phyloP scores from a whole-genome alignment of 768 basidiomycete species.

The Phylloporus sp. region DNA sequence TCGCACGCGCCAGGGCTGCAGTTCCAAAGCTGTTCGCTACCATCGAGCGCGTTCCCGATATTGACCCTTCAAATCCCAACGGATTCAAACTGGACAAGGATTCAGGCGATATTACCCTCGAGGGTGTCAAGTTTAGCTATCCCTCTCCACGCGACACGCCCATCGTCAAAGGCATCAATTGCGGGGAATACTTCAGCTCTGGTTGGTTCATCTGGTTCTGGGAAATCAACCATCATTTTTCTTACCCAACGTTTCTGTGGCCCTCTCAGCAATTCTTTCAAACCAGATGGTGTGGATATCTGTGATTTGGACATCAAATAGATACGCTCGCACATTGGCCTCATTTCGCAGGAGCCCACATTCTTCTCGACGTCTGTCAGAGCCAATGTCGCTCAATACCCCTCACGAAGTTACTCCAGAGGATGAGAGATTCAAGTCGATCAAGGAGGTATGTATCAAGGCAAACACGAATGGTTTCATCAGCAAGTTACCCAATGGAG shows the following conservation, averaged over 20 bases:
- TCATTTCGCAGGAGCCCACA: too few species aligned
- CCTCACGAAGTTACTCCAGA: too few species aligned
- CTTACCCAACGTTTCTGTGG: constrained; percentile 90
- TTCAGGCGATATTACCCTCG: constrained; percentile 66
- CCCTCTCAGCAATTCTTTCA: constrained; percentile 60
- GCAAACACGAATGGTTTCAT: constrained; percentile 91
- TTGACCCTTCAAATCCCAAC: constrained; percentile 67
- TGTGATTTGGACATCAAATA: too few species aligned
- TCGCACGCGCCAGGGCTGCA: constrained; percentile 77
- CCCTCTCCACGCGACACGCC: constrained; percentile 78
- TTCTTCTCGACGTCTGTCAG: too few species aligned
- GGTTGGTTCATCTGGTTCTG: constrained; percentile 76
- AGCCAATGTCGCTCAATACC: too few species aligned
- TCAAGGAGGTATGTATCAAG: constrained; percentile 84
- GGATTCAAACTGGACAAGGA: constrained; percentile 68
- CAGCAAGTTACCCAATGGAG: constrained; percentile 70
- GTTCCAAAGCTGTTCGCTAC: constrained; percentile 85
- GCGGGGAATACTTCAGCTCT: constrained; percentile 76
- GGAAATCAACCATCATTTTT: constrained; percentile 71
- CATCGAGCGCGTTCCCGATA: constrained; percentile 81
- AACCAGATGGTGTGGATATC: too few species aligned
- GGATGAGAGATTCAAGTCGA: too few species aligned
- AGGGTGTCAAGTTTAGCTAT: constrained; percentile 77
- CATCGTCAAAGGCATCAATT: constrained; percentile 64
- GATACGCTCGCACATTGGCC: too few species aligned